Base-by-base conservation (phyloP, 768 basidiomycete genomes). In the Boletus vermiculosoides region DNA sequence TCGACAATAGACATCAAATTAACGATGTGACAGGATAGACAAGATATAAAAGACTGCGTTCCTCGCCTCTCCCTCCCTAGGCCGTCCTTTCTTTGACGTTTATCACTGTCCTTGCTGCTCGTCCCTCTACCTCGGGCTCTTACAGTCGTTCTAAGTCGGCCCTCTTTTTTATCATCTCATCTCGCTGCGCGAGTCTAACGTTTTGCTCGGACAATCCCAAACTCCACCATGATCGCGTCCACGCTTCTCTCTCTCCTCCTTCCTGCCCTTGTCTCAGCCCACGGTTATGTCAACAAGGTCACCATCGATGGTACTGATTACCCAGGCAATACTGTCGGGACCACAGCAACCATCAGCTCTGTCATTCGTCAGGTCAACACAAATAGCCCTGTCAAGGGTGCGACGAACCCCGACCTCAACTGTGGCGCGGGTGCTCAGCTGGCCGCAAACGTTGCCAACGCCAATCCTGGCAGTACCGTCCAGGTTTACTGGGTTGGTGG, bases 391-490 rank as follows among this genome's bases (percentile, higher is more conserved):
- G 76, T 81, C 49, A 80, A 88, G 70, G 86, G 84, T 40, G 76
- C 83, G 16, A 69, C 40, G 49, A 87, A 86, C 68, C 70, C 80
- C 2, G 74, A 71, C 42, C 40, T 87, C 18, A 84, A 79, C 68
- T 90, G 88, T 61, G 88, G 88, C 1, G 57, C 71, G 3, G 71
- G 77, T 50, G 81, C 86, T 2, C 69, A 74, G 47, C 66, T 73
- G 1, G 87, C 83, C 0, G 61, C 75, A 4, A 64, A 78, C 9
- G 73, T 79, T 22, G 83, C 78, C 20, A 68, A 73, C 30, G 86
- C 81, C 28, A 83, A 82, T 54, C 84, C 87, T 1, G 87, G 86
- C 12, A 83, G 82, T 65, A 59, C 54, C 1, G 59, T 89, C 41
- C 63, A 73, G 6, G 79, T 88, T 54, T 66, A 76, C 45, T 90